Evolutionary conservation across 441 rosid genomes (phyloP).

Genomic region (Bruguiera hainesii): DNA sequence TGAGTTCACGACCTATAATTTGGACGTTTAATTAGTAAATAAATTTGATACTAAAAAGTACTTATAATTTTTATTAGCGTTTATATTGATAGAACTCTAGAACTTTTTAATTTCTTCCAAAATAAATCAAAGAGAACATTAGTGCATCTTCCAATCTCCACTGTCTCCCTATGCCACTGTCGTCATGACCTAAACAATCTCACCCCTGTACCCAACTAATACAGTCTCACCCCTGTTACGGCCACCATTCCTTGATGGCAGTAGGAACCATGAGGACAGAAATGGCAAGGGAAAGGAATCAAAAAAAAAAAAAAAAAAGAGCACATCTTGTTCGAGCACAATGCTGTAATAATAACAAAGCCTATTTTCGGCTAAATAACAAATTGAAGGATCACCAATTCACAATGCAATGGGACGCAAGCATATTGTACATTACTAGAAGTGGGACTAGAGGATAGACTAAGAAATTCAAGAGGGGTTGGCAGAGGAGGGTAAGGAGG

Average conservation of each 20-base stretch:
- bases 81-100: not conserved
- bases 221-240: too few species aligned
- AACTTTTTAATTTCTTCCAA: not conserved
- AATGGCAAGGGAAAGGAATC: not conserved
- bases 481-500: too few species aligned
- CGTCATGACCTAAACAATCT: too few species aligned
- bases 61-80: not conserved
- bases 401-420: too few species aligned
- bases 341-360: not conserved
- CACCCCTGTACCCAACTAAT: too few species aligned
- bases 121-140: not conserved
- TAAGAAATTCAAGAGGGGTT: too few species aligned
- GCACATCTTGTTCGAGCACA: not conserved
- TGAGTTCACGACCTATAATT: not conserved
- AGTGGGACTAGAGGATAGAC: too few species aligned
- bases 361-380: not conserved
- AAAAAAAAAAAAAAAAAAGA: not conserved
- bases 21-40: not conserved
- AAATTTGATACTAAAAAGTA: not conserved
- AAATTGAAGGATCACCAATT: not conserved
- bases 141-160: not conserved
- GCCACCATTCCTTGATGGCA: constrained; percentile 11
- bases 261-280: constrained; percentile 11
- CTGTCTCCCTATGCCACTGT: too few species aligned
- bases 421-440: too few species aligned